Conservation (phyloP, 176 grass and related monocot species). For the Hsuehochloa calcarea region DNA sequence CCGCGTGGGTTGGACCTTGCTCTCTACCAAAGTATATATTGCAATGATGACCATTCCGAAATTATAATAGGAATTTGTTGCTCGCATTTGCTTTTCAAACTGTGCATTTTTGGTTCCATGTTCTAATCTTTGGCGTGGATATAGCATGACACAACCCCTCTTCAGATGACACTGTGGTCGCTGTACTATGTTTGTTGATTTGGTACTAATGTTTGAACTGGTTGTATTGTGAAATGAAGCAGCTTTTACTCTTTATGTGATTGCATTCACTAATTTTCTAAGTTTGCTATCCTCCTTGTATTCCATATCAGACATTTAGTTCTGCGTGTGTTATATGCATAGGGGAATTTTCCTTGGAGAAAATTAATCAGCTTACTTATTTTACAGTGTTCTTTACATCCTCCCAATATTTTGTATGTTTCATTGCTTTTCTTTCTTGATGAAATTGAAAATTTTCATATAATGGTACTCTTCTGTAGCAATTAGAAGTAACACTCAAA, state of each 20-base stretch:
- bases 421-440: not conserved
- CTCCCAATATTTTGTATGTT: not conserved
- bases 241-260: not conserved
- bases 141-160: not conserved
- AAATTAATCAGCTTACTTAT: not conserved
- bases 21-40: not conserved
- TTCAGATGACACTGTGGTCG: not conserved
- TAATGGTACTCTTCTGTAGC: not conserved
- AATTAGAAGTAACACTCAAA: conserved; percentile 13
- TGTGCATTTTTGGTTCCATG: not conserved
- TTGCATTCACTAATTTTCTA: not conserved
- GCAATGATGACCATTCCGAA: not conserved
- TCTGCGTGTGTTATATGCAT: not conserved
- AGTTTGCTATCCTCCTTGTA: not conserved
- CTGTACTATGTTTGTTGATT: not conserved
- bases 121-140: not conserved
- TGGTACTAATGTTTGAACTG: not conserved
- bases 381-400: not conserved
- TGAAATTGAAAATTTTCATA: not conserved
- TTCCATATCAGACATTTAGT: not conserved
- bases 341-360: not conserved
- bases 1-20: not conserved
- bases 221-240: not conserved
- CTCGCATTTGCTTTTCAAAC: not conserved
- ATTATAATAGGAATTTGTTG: not conserved